Conservation (phyloP, 331 rosid genomes). For the Rosa hybrid region DNA sequence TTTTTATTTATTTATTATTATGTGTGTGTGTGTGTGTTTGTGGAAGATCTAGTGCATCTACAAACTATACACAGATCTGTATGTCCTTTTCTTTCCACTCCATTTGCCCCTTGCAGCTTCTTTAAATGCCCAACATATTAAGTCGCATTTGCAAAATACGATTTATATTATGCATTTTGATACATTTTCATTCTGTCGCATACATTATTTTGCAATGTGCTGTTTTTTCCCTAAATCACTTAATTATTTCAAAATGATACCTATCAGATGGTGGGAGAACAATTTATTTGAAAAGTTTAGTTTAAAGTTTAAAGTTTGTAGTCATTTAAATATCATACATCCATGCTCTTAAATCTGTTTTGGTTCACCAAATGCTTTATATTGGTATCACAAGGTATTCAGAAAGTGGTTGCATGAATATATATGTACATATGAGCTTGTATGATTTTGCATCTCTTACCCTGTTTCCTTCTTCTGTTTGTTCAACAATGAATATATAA, state of each 20-base stretch:
- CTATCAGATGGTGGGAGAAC: background rate
- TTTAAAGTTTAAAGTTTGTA: background rate
- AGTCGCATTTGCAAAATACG: background rate
- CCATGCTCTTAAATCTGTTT: background rate
- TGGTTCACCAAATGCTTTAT: background rate
- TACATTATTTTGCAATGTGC: background rate
- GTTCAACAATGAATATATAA: background rate
- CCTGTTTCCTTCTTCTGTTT: background rate
- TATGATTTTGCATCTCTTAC: background rate
- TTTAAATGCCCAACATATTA: background rate
- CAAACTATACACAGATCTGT: background rate
- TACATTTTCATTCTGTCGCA: background rate
- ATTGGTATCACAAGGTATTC: background rate
- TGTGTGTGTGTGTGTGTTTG: background rate
- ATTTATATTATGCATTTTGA: background rate
- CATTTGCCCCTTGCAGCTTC: background rate
- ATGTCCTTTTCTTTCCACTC: background rate
- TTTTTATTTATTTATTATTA: background rate
- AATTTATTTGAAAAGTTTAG: background rate
- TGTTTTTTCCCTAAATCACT: background rate
- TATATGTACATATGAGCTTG: background rate
- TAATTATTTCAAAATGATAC: background rate
- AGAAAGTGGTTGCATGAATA: background rate
- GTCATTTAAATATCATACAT: background rate
- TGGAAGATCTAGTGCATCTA: background rate